A percentile compares a stretch with the other conserved stretches of the same genome.
Evolutionary conservation across 805 yeast species (phyloP).

Genomic region (Ogataea ganodermae): DNA sequence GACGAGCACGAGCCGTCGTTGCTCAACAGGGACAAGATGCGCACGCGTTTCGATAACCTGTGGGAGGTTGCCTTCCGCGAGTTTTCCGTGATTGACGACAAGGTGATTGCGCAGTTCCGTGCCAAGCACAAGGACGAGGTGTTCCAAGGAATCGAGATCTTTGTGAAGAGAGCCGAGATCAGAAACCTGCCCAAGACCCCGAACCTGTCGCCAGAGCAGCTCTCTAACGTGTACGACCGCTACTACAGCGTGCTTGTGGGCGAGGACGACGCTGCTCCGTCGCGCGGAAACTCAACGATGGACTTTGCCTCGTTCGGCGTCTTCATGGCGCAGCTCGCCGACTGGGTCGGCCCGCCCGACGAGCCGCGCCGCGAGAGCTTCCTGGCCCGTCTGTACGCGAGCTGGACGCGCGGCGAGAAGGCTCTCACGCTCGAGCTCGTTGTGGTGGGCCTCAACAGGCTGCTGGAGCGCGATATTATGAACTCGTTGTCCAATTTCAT

Average conservation of each 20-base stretch:
- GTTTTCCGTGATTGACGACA: conserved; percentile 78
- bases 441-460: conserved; percentile 67
- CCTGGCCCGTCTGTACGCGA: conserved; percentile 60
- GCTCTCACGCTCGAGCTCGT: conserved; percentile 68
- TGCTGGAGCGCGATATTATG: conserved; percentile 75
- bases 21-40: conserved; percentile 60
- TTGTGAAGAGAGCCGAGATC: conserved; percentile 89
- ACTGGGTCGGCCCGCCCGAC: conserved; percentile 55
- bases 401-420: conserved; percentile 68
- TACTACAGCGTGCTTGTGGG: conserved; percentile 71
- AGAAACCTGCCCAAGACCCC: conserved; percentile 79
- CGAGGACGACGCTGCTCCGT: conserved; percentile 60
- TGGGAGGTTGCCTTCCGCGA: conserved; percentile 92
- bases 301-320: conserved; percentile 66
- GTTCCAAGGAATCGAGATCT: conserved; percentile 81
- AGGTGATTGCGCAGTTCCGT: conserved; percentile 67
- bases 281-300: conserved; percentile 70
- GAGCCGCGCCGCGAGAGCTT: conserved; percentile 46
- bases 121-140: conserved; percentile 72
- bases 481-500: conserved; percentile 77
- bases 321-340: conserved; percentile 78
- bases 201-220: conserved; percentile 55
- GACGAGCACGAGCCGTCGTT: conserved; percentile 77
- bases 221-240: conserved; percentile 79
- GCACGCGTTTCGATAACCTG: conserved; percentile 86